These are phyloP conservation scores for Fraxinus cuspidata DNA, from an alignment of 257 asterid species.

Conservation along the genomic window DNA sequence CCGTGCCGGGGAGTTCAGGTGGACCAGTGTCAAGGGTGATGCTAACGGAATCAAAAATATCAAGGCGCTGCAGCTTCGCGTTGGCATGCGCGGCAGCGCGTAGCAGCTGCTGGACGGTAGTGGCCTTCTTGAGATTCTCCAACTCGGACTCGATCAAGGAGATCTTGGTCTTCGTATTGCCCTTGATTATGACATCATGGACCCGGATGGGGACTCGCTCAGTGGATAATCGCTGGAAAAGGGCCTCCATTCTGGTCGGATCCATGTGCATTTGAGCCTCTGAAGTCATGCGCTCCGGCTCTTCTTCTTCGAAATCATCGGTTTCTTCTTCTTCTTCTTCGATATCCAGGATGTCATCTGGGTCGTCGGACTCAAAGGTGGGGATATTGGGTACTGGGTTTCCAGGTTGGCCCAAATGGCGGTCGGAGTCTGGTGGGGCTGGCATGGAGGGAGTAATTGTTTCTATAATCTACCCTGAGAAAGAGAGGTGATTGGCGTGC, in stretches of 20 bases:
- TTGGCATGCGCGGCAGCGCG: conserved; percentile 61
- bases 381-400: conserved; percentile 20
- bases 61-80: conserved; percentile 61
- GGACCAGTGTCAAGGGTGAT: conserved; percentile 89
- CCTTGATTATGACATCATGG: conserved; percentile 84
- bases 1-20: conserved; percentile 87
- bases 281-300: conserved; percentile 29
- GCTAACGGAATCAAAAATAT: conserved; percentile 72
- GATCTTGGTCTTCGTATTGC: conserved; percentile 78
- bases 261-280: conserved; percentile 52
- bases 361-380: conserved; percentile 7
- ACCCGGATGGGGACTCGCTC: conserved; percentile 76
- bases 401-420: conserved; percentile 5
- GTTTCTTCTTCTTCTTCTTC: conserved; percentile 27
- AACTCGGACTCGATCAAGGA: conserved; percentile 66
- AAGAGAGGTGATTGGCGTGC: not conserved
- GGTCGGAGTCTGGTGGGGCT: conserved; percentile 28
- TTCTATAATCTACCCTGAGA: not conserved
- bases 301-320: conserved; percentile 33
- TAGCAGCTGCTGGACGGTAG: conserved; percentile 71
- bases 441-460: conserved; percentile 23
- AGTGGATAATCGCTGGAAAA: conserved; percentile 57
- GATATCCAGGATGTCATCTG: conserved; percentile 35
- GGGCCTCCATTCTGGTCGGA: conserved; percentile 50
- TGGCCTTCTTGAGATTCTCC: conserved; percentile 53